Evolutionary conservation across 2,329 filamentous ascomycete species (phyloP).

Genomic region (Akanthomyces muscarius): DNA sequence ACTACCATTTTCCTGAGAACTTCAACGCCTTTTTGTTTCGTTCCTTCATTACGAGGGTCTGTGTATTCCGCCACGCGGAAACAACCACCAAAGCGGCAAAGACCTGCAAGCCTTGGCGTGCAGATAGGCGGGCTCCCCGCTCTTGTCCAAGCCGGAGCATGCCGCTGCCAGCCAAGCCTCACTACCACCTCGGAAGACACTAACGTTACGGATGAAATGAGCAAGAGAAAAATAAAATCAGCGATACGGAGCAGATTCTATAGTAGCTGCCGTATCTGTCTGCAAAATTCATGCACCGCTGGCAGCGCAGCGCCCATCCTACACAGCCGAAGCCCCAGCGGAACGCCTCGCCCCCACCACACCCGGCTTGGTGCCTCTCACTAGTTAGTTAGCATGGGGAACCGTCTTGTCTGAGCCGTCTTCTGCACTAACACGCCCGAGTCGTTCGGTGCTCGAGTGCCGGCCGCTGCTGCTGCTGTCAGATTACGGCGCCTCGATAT

Average conservation of each 20-base stretch:
- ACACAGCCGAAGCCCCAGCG: neutral
- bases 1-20: neutral
- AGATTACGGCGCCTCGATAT: constrained; percentile 4
- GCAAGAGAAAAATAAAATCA: neutral
- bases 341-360: constrained; percentile 13
- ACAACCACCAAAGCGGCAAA: neutral
- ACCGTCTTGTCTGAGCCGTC: neutral
- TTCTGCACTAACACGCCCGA: neutral
- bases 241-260: neutral
- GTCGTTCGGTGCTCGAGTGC: neutral
- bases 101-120: neutral
- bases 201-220: neutral
- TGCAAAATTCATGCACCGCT: neutral
- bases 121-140: neutral
- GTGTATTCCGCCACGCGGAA: too few species aligned
- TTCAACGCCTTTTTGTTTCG: too few species aligned
- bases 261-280: neutral
- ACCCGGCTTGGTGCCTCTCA: neutral
- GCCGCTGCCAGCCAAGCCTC: neutral
- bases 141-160: neutral
- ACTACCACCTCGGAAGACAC: neutral
- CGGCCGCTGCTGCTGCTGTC: neutral
- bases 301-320: neutral
- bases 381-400: neutral
- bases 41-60: too few species aligned